Conservation (phyloP, 176 grass and related monocot species). For the Triticum turgidum region DNA sequence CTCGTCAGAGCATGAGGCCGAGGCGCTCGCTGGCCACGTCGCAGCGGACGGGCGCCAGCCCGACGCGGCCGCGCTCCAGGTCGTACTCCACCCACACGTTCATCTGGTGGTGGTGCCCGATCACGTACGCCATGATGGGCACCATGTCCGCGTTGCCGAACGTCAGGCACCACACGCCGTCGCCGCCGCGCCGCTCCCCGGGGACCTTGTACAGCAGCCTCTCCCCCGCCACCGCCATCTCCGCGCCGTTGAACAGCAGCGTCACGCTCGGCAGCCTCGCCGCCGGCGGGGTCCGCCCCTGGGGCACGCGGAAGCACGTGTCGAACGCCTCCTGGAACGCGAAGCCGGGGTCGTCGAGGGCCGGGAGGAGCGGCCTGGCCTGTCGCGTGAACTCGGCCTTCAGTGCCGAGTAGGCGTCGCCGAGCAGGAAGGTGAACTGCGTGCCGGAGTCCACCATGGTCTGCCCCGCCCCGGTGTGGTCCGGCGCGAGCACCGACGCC, state of each 20-base stretch:
- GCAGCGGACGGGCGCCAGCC: slow-evolving; percentile 79
- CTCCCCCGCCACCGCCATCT: slow-evolving; percentile 66
- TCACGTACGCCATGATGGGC: slow-evolving; percentile 82
- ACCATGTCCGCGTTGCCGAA: slow-evolving; percentile 94
- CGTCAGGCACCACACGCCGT: slow-evolving; percentile 87
- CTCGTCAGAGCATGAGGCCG: slow-evolving; percentile 64
- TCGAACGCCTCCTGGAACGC: slow-evolving; percentile 82
- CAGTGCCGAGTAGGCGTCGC: slow-evolving; percentile 64
- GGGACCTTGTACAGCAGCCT: slow-evolving; percentile 79
- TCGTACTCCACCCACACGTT: slow-evolving; percentile 99
- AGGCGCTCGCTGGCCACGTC: slow-evolving; percentile 86
- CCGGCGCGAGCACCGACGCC: slow-evolving; percentile 62
- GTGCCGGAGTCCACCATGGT: slow-evolving; percentile 98
- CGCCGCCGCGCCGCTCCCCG: slow-evolving; percentile 56
- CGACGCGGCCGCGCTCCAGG: slow-evolving; percentile 84
- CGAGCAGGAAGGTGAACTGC: slow-evolving; percentile 95
- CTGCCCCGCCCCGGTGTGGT: slow-evolving; percentile 93
- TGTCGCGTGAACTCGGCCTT: slow-evolving; percentile 67
- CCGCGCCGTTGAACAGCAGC: slow-evolving; percentile 70
- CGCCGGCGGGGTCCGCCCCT: slow-evolving; percentile 19
- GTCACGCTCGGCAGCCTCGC: slow-evolving; percentile 46
- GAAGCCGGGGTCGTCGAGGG: slow-evolving; percentile 62
- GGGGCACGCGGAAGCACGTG: slow-evolving; percentile 71
- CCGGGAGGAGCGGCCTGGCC: slow-evolving; percentile 35
- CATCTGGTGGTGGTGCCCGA: slow-evolving; percentile 98